Evolutionary conservation across 2,329 filamentous ascomycete genomes (phyloP), one percentile per base, ranked within the genome.

Genomic region (Calonectria montana): DNA sequence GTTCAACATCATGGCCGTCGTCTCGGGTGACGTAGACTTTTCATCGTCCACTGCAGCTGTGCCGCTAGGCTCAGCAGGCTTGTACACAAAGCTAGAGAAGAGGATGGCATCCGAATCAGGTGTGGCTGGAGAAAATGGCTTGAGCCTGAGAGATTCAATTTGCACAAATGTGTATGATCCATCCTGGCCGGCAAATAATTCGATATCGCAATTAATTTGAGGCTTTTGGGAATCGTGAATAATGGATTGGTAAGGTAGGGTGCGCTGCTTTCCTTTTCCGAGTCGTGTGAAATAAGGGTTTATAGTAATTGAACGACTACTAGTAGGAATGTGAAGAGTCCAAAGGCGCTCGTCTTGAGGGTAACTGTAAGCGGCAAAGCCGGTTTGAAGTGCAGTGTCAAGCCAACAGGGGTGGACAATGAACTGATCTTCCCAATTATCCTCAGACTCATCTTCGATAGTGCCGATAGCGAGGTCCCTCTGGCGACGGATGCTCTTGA

Each of bases 11-110:
- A 62, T 2, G 1, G 12, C 23, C 6, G 13, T 55, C 12, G 16
- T 45, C 29, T 16, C 18, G 8, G 18, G 55, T 45, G 41, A 9
- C 13, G 8, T 9, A 45, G 8, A 6, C 16, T 45, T 8, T n/a
- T 45, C 41, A 4, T 45, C 8, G 4, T 16, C 41, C 18, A 45
- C 35, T 2, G 31, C 15, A 3, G 39, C 18, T 45, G 45, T 35
- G 2, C 62, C 68, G 35, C 50, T 13, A 35, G 68, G 68, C 9
- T 21, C 29, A 8, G 67, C 37, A 10, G 47, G 48, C 29, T 27
- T 45, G 27, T 57, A 65, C 1, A 59, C 29, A 37, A 70, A 65
- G 4, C 21, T 57, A 4, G 67, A 70, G 23, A 70, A 70, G 2
- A 65, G 18, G 12, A 31, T 23, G 9, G 37, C 39, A 29, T 70